phyloP scores from a whole-genome alignment of 192 early-diverging fungal genomes.

The Backusella tarrabulga region DNA sequence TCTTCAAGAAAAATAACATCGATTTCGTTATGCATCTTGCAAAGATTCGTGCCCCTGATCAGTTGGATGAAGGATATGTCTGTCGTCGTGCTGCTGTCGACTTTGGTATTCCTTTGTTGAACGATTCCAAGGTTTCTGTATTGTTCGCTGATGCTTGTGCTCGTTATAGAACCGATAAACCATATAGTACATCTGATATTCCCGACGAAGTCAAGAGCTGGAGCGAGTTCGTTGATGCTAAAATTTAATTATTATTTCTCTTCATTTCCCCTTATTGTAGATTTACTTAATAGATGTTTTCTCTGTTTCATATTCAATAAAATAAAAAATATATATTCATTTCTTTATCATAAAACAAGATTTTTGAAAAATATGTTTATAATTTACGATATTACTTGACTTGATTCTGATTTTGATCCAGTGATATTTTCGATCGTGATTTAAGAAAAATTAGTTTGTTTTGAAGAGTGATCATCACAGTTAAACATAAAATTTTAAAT shows the following conservation, averaged over 20 bases:
- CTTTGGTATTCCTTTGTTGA: conserved; percentile 93
- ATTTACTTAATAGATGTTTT: conserved; percentile 3
- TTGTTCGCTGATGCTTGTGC: conserved; percentile 83
- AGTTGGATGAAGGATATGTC: conserved; percentile 67
- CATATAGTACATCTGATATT: conserved; percentile 24
- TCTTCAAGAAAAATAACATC: conserved; percentile 58
- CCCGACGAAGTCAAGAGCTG: conserved; percentile 70
- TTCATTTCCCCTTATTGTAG: conserved; percentile 5
- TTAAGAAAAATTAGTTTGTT: too few relatives aligned
- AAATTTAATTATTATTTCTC: conserved; percentile 30
- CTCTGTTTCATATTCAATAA: conserved; percentile 8
- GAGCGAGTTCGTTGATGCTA: conserved; percentile 64
- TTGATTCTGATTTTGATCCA: too few relatives aligned
- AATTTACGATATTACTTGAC: too few relatives aligned
- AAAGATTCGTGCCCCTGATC: conserved; percentile 59
- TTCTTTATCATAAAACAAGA: neutral
- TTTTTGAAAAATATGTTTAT: neutral
- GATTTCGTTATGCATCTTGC: conserved; percentile 75
- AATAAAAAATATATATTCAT: neutral
- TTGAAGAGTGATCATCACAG: too few relatives aligned
- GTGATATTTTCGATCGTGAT: too few relatives aligned
- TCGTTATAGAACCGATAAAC: conserved; percentile 18
- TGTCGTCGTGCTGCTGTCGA: conserved; percentile 95
- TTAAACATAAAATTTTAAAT: too few relatives aligned
- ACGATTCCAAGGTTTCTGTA: conserved; percentile 91